A percentile compares a stretch with the other conserved stretches of the same genome.
Conservation (phyloP, 1,139 yeast species). For the Debaryomyces fabryi region DNA sequence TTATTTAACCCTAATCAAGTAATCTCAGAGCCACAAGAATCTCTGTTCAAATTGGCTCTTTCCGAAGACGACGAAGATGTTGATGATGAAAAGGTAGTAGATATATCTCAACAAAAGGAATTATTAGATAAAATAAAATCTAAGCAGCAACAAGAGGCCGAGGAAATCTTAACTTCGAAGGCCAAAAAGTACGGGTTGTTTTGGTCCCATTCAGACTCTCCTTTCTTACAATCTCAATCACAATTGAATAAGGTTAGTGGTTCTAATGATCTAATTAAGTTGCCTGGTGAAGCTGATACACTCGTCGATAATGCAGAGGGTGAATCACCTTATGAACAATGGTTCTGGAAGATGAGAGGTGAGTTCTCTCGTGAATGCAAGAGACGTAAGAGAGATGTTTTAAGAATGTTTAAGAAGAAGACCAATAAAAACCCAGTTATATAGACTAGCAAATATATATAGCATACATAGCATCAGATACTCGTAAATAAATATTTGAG, state of each 20-base stretch:
- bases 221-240: slow-evolving; percentile 82
- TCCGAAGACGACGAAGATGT: slow-evolving; percentile 42
- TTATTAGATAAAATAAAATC: slow-evolving; percentile 35
- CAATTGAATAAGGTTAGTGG: slow-evolving; percentile 65
- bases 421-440: slow-evolving; percentile 13
- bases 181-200: slow-evolving; percentile 56
- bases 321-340: slow-evolving; percentile 64
- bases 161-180: slow-evolving; percentile 8
- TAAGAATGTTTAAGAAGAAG: slow-evolving; percentile 59
- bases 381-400: slow-evolving; percentile 72
- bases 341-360: slow-evolving; percentile 85
- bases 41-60: slow-evolving; percentile 36
- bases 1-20: slow-evolving; percentile 58
- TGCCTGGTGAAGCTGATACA: slow-evolving; percentile 39
- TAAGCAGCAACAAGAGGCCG: slow-evolving; percentile 30
- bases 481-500: not conserved
- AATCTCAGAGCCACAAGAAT: slow-evolving; percentile 13
- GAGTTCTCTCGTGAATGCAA: slow-evolving; percentile 77
- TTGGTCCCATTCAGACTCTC: slow-evolving; percentile 82
- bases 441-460: slow-evolving; percentile 3
- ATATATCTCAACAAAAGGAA: slow-evolving; percentile 26
- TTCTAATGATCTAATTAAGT: slow-evolving; percentile 24
- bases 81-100: slow-evolving; percentile 26
- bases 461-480: not conserved
- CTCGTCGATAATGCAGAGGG: slow-evolving; percentile 32